Evolutionary conservation across 2,329 filamentous ascomycete genomes (phyloP), one percentile per base, ranked within the genome.

Genomic region (Trichoderma koningiopsis): DNA sequence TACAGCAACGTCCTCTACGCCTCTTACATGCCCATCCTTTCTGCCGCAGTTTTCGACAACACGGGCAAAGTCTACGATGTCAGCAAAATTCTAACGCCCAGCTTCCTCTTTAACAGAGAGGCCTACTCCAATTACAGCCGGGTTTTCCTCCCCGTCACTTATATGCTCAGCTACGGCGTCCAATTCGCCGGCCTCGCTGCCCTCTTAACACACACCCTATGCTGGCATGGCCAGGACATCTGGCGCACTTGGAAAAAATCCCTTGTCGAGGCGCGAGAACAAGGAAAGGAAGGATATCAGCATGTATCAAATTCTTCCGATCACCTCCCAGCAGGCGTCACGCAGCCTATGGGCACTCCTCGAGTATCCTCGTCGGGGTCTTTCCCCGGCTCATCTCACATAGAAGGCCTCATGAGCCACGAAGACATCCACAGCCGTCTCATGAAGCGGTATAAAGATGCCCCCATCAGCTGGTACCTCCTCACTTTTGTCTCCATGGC

Each of bases 181-280:
- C 93, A 96, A 75, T 96, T 97, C 77, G 93, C 93, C 14, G 92
- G 91, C 1, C 83, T 97, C 24, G 90, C 92, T 29, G 91, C 92
- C 1, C 83, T 96, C 14, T 81, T 97, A 22, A 93, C 92, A 1
- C 93, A 96, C 76, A 96, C 93, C 0, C 83, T 87, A 27, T 92
- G 93, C 76, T 96, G 93, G 92, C 92, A 96, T 75, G 93, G 93
- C 16, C 88, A 86, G 73, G 93, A 96, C 76, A 95, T 96, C 24
- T 90, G 88, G 88, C 87, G 83, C 52, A 92, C 94, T 73, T 93
- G 92, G 86, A 89, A 86, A 73, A 85, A 86, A 71, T 92, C 91
- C 0, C 82, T 92, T 72, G 84, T 86, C 55, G 91, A 93, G 77
- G 88, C 84, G 47, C 84, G 83, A 52, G 85, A 81, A 49, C 84